phyloP scores from a whole-genome alignment of 2,329 filamentous ascomycete species.

The Cladosporium sp. region DNA sequence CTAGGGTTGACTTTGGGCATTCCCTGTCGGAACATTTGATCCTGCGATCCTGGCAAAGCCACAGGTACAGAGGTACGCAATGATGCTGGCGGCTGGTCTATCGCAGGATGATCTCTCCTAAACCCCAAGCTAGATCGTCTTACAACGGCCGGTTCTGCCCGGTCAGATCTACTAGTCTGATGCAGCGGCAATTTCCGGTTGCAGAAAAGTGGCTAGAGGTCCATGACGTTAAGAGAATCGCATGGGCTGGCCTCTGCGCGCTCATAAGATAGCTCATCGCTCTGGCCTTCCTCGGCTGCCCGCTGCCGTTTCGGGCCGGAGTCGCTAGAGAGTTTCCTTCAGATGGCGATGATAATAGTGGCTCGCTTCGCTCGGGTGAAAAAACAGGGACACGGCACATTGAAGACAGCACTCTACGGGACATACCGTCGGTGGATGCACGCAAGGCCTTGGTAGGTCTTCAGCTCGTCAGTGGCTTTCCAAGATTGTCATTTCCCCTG shows the following conservation, averaged over 20 bases:
- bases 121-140: neutral
- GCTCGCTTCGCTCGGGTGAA: neutral
- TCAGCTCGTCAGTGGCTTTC: neutral
- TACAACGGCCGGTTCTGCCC: constrained; percentile 7
- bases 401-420: no score
- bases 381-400: neutral
- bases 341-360: neutral
- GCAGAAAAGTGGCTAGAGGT: neutral
- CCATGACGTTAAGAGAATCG: constrained; percentile 1
- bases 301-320: constrained; percentile 10
- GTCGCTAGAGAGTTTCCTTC: constrained; percentile 1
- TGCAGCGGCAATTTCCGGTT: neutral
- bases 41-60: neutral
- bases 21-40: neutral
- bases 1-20: no score
- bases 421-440: no score
- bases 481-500: neutral
- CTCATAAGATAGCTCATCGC: no score
- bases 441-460: no score
- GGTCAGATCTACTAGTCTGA: neutral
- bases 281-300: neutral
- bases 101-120: no score
- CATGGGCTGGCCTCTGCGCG: no score
- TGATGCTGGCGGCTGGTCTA: no score
- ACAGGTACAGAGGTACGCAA: neutral